Evolutionary conservation across 2,329 filamentous ascomycete genomes (phyloP).

Genomic region (Paracorniculantispora psalliotae): DNA sequence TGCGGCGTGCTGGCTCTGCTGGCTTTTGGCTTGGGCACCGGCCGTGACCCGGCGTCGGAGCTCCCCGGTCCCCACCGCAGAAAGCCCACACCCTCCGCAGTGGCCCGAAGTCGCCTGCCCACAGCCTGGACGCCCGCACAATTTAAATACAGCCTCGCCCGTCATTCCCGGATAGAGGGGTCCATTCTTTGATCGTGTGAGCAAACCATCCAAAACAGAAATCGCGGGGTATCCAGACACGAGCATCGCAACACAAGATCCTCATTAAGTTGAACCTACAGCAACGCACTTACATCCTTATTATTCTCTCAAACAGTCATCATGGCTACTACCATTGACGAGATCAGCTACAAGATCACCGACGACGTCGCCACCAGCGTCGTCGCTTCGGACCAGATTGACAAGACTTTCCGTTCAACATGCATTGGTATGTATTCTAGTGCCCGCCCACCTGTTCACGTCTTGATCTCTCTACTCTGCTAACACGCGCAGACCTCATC

Average conservation of each 20-base stretch:
- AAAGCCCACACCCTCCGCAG: not conserved
- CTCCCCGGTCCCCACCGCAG: slow-evolving; percentile 24
- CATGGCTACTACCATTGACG: slow-evolving; percentile 36
- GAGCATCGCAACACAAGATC: not conserved
- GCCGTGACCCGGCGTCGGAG: slow-evolving; percentile 25
- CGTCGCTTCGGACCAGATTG: slow-evolving; percentile 51
- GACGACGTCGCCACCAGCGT: slow-evolving; percentile 41
- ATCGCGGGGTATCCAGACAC: not conserved
- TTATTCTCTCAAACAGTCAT: slow-evolving; percentile 9
- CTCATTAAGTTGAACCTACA: not conserved
- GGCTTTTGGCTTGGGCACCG: not conserved
- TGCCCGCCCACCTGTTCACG: too few relatives aligned
- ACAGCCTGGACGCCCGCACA: not conserved
- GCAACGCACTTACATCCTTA: not conserved
- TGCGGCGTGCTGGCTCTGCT: not conserved
- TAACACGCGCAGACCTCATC: slow-evolving; percentile 47
- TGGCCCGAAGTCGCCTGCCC: slow-evolving; percentile 12
- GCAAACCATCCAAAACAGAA: not conserved
- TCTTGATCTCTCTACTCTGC: not conserved
- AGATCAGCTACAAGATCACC: slow-evolving; percentile 53
- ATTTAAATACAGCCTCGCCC: slow-evolving; percentile 9
- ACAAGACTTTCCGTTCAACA: slow-evolving; percentile 56
- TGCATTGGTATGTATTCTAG: slow-evolving; percentile 51
- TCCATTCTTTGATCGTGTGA: not conserved
- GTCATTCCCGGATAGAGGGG: not conserved